phyloP scores from a whole-genome alignment of 345 rosid genomes.

The Citrus maxima region DNA sequence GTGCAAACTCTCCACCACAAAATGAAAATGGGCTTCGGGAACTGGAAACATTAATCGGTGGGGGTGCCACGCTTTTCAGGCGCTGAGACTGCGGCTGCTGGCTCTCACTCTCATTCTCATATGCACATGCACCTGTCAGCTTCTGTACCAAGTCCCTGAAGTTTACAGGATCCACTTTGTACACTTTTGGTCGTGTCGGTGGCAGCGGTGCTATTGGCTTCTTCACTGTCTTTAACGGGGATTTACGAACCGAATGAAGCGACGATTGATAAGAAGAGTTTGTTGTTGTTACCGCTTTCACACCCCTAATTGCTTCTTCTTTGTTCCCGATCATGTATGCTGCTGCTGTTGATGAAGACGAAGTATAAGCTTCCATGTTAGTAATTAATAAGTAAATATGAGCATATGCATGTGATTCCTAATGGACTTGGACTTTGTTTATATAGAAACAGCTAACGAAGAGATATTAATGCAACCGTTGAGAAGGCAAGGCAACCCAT shows the following conservation, averaged over 20 bases:
- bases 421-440: background rate
- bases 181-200: conserved; percentile 62
- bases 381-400: background rate
- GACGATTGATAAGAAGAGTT: conserved; percentile 23
- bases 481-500: background rate
- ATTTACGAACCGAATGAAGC: conserved; percentile 57
- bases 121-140: conserved; percentile 54
- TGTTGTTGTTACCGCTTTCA: background rate
- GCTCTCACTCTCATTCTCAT: background rate
- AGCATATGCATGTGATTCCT: background rate
- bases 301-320: too few species aligned
- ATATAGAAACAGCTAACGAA: background rate
- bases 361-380: conserved; percentile 31
- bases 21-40: background rate
- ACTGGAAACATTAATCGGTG: conserved; percentile 30
- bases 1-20: conserved; percentile 1
- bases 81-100: conserved; percentile 18
- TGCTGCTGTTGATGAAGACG: conserved; percentile 24
- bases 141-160: conserved; percentile 84
- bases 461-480: background rate
- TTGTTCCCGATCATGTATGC: too few species aligned
- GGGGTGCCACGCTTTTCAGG: conserved; percentile 42
- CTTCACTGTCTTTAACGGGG: conserved; percentile 54
- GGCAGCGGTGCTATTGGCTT: conserved; percentile 63
- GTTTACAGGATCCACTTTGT: conserved; percentile 70